Evolutionary conservation across 495 filamentous ascomycete species (phyloP).

Genomic region (Chlorociboria aeruginascens): DNA sequence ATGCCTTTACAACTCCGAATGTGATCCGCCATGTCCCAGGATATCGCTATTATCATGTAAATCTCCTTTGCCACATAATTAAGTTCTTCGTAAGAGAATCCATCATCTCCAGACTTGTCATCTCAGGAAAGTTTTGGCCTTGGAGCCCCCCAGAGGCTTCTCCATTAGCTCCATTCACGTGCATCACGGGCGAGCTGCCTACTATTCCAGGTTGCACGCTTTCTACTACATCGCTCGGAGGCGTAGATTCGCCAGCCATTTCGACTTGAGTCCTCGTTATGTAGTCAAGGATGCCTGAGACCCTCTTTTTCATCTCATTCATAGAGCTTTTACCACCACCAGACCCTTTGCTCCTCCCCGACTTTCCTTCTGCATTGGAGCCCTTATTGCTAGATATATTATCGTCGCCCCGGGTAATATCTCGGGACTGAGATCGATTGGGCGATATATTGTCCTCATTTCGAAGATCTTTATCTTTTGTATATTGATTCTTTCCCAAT

Average conservation of each 20-base stretch:
- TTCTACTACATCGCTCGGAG: constrained; percentile 7
- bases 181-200: constrained; percentile 21
- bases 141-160: background rate
- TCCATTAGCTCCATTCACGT: constrained; percentile 24
- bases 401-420: constrained; percentile 27
- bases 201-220: constrained; percentile 12
- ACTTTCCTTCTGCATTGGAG: constrained; percentile 19
- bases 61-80: constrained; percentile 66
- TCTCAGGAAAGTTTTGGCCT: constrained; percentile 44
- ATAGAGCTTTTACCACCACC: constrained; percentile 60
- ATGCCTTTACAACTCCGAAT: background rate
- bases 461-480: constrained; percentile 50
- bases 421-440: constrained; percentile 51
- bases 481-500: constrained; percentile 79
- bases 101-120: constrained; percentile 73
- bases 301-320: constrained; percentile 83
- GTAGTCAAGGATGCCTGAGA: constrained; percentile 74
- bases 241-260: constrained; percentile 47
- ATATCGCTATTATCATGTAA: constrained; percentile 13
- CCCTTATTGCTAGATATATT: constrained; percentile 14
- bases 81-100: constrained; percentile 62
- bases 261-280: constrained; percentile 87
- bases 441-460: constrained; percentile 52
- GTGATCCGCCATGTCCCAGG: background rate
- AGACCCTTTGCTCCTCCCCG: constrained; percentile 25